Evolutionary conservation across 106 monocot species (phyloP).

Genomic region (Ottelia alismoides): DNA sequence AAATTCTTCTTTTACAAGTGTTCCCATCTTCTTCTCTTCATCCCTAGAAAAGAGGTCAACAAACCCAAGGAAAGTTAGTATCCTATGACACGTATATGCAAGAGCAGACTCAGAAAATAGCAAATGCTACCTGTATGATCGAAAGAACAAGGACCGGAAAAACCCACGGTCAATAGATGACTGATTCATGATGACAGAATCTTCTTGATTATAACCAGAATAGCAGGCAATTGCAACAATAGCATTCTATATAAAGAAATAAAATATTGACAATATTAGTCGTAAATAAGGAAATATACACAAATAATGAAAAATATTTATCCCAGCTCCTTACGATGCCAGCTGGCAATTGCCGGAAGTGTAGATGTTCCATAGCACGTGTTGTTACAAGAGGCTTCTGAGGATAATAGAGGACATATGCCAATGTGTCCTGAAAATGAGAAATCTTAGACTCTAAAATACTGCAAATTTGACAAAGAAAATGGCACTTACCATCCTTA

Average conservation of each 20-base stretch:
- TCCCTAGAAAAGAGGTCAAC: conserved; percentile 34
- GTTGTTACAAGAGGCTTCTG: conserved; percentile 91
- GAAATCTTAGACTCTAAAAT: too few relatives aligned
- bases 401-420: conserved; percentile 82
- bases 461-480: too few relatives aligned
- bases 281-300: too few relatives aligned
- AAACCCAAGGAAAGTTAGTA: too few relatives aligned
- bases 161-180: conserved; percentile 97
- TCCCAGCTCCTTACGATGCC: conserved; percentile 88
- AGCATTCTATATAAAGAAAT: conserved; percentile 96
- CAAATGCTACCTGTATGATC: conserved; percentile 78
- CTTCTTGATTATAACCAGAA: conserved; percentile 96
- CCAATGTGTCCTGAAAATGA: conserved; percentile 64
- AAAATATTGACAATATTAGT: too few relatives aligned
- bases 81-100: not conserved
- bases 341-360: not conserved
- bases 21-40: conserved; percentile 99
- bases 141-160: conserved; percentile 97
- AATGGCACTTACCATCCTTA: too few relatives aligned
- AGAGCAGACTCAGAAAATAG: not conserved
- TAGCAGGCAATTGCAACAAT: conserved; percentile 99
- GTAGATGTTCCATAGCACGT: conserved; percentile 34
- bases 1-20: conserved; percentile 98
- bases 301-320: conserved; percentile 10
- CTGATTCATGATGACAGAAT: conserved; percentile 99